A percentile compares a stretch with the other conserved stretches of the same genome.
Evolutionary conservation across 768 basidiomycete species (phyloP).

Genomic region (Trametes cingulata): DNA sequence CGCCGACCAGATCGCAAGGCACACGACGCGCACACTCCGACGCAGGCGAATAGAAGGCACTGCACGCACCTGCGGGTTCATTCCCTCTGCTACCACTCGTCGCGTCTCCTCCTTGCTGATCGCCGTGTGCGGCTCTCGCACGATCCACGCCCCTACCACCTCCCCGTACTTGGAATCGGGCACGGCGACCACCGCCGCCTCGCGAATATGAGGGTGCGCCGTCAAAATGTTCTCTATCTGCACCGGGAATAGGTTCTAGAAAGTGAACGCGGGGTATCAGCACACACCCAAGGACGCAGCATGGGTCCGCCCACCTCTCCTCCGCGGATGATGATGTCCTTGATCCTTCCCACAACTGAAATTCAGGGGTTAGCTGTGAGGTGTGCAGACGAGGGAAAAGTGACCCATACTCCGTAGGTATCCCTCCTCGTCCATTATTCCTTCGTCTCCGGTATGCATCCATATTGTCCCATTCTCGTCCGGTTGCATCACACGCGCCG

Average conservation of each 20-base stretch:
- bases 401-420: slow-evolving; percentile 62
- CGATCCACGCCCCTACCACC: slow-evolving; percentile 80
- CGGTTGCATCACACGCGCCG: slow-evolving; percentile 53
- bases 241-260: slow-evolving; percentile 80
- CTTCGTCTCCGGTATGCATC: slow-evolving; percentile 87
- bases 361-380: neutral
- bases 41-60: neutral
- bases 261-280: slow-evolving; percentile 2
- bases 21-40: neutral
- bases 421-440: slow-evolving; percentile 78
- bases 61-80: slow-evolving; percentile 78
- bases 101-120: slow-evolving; percentile 50
- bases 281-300: neutral
- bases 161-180: slow-evolving; percentile 71
- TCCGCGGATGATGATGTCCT: slow-evolving; percentile 87
- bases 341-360: slow-evolving; percentile 76
- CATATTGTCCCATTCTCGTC: slow-evolving; percentile 62
- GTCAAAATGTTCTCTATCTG: slow-evolving; percentile 80
- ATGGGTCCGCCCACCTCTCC: slow-evolving; percentile 57
- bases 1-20: neutral
- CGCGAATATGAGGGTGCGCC: slow-evolving; percentile 54
- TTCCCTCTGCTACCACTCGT: slow-evolving; percentile 49
- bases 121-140: slow-evolving; percentile 41
- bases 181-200: slow-evolving; percentile 75
- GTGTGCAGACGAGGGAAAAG: neutral